phyloP scores from a whole-genome alignment of 331 rosid genomes.

The Phaseolus coccineus region DNA sequence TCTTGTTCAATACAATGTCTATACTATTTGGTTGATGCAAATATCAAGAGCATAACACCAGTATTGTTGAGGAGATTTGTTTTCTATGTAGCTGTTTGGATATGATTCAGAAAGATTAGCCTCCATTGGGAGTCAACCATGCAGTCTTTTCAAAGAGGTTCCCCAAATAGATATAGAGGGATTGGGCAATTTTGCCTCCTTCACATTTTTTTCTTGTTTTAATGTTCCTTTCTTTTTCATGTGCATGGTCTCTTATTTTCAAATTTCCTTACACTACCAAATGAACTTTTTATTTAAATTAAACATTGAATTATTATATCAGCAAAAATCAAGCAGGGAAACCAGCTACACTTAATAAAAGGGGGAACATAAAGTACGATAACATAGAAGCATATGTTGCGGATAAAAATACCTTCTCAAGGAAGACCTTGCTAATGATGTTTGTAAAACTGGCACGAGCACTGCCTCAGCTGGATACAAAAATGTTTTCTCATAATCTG shows the following conservation, averaged over 20 bases:
- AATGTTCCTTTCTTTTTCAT: neutral
- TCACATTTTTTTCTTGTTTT: constrained; percentile 34
- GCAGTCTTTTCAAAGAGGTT: constrained; percentile 1
- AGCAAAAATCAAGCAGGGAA: constrained; percentile 8
- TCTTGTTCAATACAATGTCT: constrained; percentile 12
- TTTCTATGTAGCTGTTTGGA: constrained; percentile 19
- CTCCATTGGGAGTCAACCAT: neutral
- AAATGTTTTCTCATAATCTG: constrained; percentile 74
- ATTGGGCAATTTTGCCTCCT: constrained; percentile 14
- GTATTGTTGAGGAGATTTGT: constrained; percentile 5
- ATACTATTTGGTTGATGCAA: neutral
- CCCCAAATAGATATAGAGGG: constrained; percentile 25
- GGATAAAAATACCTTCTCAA: constrained; percentile 72
- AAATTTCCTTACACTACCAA: neutral
- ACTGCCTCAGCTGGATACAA: constrained; percentile 96
- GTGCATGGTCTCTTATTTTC: constrained; percentile 1
- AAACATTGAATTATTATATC: neutral
- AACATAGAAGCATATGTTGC: constrained; percentile 14
- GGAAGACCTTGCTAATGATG: constrained; percentile 83
- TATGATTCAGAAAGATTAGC: constrained; percentile 18
- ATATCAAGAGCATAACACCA: neutral
- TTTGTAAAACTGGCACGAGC: constrained; percentile 83
- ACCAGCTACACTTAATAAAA: constrained; percentile 27
- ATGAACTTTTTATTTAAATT: neutral
- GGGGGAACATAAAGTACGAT: constrained; percentile 19